These are phyloP conservation scores for Digitaria exilis DNA, from an alignment of 202 grass and related monocot species.

Conservation along the genomic window DNA sequence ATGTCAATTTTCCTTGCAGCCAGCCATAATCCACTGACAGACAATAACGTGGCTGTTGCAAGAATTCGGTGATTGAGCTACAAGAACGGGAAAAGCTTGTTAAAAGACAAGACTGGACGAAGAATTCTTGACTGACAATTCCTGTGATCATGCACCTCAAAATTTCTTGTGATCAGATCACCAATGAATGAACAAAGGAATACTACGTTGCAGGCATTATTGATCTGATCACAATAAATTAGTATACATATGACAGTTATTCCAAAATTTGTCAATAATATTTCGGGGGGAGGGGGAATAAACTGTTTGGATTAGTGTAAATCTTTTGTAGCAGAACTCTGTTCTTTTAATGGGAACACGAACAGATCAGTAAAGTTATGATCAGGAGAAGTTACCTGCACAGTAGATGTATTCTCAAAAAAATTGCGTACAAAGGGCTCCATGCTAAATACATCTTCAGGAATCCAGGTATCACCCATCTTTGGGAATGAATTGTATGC, in stretches of 20 bases:
- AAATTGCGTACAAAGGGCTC: slow-evolving; percentile 84
- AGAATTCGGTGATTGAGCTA: slow-evolving; percentile 96
- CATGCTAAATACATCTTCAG: slow-evolving; percentile 88
- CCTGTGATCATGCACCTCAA: background rate
- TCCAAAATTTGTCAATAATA: background rate
- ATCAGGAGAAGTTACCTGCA: slow-evolving; percentile 67
- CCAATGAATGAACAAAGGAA: background rate
- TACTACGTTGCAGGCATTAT: background rate
- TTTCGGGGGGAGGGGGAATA: background rate
- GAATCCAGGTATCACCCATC: slow-evolving; percentile 98
- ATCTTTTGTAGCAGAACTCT: background rate
- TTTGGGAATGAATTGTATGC: slow-evolving; percentile 99
- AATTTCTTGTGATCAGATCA: background rate
- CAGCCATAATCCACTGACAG: slow-evolving; percentile 73
- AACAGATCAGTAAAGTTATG: background rate
- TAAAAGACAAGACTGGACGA: slow-evolving; percentile 7
- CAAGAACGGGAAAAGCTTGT: slow-evolving; percentile 33
- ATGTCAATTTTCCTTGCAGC: slow-evolving; percentile 76
- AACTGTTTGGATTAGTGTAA: background rate
- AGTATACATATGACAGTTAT: background rate
- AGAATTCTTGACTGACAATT: background rate
- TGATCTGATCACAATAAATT: slow-evolving; percentile 3
- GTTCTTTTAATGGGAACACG: background rate
- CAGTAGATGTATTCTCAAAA: slow-evolving; percentile 91
- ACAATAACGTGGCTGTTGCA: slow-evolving; percentile 69